These are phyloP conservation scores for Delitschia confertaspora DNA, from an alignment of 495 filamentous ascomycete species.

Conservation along the genomic window DNA sequence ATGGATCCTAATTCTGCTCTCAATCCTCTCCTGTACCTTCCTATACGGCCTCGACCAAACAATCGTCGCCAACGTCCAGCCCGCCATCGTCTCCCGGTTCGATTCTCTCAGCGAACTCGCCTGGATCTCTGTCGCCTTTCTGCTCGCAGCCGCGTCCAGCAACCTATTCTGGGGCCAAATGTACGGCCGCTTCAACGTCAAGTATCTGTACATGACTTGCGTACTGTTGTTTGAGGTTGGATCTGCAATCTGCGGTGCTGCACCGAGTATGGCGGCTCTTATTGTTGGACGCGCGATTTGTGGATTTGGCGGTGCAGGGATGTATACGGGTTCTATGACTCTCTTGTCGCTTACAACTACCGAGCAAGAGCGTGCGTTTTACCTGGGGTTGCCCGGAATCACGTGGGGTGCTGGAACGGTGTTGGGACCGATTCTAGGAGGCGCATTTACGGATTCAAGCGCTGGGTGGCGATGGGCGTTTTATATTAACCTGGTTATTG, in stretches of 20 bases:
- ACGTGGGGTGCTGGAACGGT: constrained; percentile 15
- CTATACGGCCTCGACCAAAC: constrained; percentile 28
- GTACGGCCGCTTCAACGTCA: constrained; percentile 29
- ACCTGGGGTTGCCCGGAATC: constrained; percentile 8
- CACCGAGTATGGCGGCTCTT: constrained; percentile 29
- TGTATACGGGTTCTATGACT: constrained; percentile 13
- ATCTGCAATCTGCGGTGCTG: constrained; percentile 33
- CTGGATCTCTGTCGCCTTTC: constrained; percentile 24
- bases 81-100: constrained; percentile 19
- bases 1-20: constrained; percentile 7
- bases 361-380: constrained; percentile 2
- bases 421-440: constrained; percentile 23
- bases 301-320: constrained; percentile 24
- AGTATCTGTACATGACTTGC: constrained; percentile 28
- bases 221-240: constrained; percentile 33
- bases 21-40: constrained; percentile 9
- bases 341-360: constrained; percentile 13
- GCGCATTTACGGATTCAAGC: constrained; percentile 16
- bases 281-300: constrained; percentile 35
- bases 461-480: constrained; percentile 27
- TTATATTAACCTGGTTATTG: constrained; percentile 23
- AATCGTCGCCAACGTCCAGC: constrained; percentile 20
- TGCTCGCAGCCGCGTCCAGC: constrained; percentile 3
- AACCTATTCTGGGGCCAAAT: constrained; percentile 15
- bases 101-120: constrained; percentile 15